A percentile compares a stretch with the other conserved stretches of the same genome.
Evolutionary conservation across 129 eudicot species (phyloP).

Genomic region (Lactuca sativa): DNA sequence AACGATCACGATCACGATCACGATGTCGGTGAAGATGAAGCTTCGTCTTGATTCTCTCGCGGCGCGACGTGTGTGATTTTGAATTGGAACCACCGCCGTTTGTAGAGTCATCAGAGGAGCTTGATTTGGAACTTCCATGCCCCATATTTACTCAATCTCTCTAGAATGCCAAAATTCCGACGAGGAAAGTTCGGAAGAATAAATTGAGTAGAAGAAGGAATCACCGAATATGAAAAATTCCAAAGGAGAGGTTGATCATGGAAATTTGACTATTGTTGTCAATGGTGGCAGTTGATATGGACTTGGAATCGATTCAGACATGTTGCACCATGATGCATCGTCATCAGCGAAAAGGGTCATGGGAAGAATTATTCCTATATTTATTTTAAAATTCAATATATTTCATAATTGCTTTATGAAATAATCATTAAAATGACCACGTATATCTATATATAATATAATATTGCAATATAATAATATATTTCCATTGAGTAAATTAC

Average conservation of each 20-base stretch:
- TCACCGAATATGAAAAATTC: background rate
- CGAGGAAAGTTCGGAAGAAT: background rate
- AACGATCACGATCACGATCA: slow-evolving; percentile 24
- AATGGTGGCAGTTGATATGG: background rate
- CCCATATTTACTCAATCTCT: slow-evolving; percentile 49
- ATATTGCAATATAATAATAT: too few relatives aligned
- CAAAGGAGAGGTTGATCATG: slow-evolving; percentile 19
- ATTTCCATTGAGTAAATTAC: too few relatives aligned
- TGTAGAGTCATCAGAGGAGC: slow-evolving; percentile 42
- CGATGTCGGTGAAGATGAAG: slow-evolving; percentile 47
- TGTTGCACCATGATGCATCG: background rate
- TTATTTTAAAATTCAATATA: too few relatives aligned
- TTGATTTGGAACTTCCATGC: slow-evolving; percentile 54
- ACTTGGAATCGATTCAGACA: slow-evolving; percentile 16
- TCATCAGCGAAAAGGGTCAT: background rate
- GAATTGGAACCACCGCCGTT: slow-evolving; percentile 27
- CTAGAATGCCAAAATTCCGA: background rate
- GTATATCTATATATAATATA: too few relatives aligned
- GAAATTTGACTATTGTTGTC: slow-evolving; percentile 14
- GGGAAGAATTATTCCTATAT: background rate
- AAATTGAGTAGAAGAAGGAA: background rate
- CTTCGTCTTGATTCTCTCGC: slow-evolving; percentile 43
- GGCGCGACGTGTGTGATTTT: slow-evolving; percentile 30
- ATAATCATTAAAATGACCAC: background rate
- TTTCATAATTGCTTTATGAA: too few relatives aligned